phyloP scores from a whole-genome alignment of 208 protist genomes.

The Trypanosoma lewisi region DNA sequence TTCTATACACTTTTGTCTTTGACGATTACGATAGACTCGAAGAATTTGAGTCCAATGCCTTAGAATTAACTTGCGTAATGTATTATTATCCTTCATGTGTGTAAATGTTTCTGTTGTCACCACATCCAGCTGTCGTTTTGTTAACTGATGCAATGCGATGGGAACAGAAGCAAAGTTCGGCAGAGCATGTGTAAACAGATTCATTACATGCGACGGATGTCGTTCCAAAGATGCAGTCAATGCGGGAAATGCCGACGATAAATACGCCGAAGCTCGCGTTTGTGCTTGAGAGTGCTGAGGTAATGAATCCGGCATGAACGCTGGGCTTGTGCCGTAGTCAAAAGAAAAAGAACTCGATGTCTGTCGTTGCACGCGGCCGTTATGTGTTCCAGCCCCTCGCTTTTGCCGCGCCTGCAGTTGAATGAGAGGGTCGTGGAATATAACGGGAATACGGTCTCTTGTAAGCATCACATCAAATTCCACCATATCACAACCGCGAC shows the following conservation, averaged over 20 bases:
- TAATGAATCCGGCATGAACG: not conserved
- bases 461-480: slow-evolving; percentile 89
- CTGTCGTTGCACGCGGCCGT: slow-evolving; percentile 10
- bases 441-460: slow-evolving; percentile 61
- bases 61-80: slow-evolving; percentile 52
- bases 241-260: not conserved
- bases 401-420: slow-evolving; percentile 58
- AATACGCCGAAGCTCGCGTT: not conserved
- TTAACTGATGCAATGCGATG: slow-evolving; percentile 63
- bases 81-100: slow-evolving; percentile 36
- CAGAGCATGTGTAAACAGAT: slow-evolving; percentile 19
- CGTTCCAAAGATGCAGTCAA: not conserved
- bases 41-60: slow-evolving; percentile 53
- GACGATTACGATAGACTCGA: slow-evolving; percentile 28
- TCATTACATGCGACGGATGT: not conserved
- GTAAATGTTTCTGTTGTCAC: slow-evolving; percentile 61
- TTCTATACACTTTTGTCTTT: slow-evolving; percentile 16
- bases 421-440: slow-evolving; percentile 80
- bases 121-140: slow-evolving; percentile 48
- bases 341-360: not conserved
- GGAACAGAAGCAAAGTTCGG: slow-evolving; percentile 41
- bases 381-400: slow-evolving; percentile 17
- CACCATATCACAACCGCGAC: slow-evolving; percentile 68
- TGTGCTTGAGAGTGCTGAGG: slow-evolving; percentile 3
- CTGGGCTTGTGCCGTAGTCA: not conserved